These are phyloP conservation scores for Dothidotthia symphoricarpi DNA, from an alignment of 2,329 filamentous ascomycete species.

Conservation along the genomic window DNA sequence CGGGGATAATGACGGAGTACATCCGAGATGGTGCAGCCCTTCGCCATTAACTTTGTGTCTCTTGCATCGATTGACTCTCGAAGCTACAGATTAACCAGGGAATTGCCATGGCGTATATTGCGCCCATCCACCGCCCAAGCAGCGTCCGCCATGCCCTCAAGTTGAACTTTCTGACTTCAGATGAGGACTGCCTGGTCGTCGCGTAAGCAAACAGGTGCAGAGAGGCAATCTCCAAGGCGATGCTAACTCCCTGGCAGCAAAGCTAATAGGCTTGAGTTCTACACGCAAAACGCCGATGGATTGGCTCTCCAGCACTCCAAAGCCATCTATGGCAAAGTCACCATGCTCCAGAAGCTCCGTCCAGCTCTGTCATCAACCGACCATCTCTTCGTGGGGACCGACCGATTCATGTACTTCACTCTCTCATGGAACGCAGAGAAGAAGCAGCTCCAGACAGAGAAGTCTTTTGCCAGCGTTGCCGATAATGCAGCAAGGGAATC, in stretches of 20 bases:
- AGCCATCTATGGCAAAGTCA: slow-evolving; percentile 79
- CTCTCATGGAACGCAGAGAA: slow-evolving; percentile 70
- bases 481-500: slow-evolving; percentile 67
- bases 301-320: slow-evolving; percentile 63
- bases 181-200: slow-evolving; percentile 79
- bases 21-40: slow-evolving; percentile 17
- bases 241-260: slow-evolving; percentile 52
- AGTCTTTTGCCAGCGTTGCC: slow-evolving; percentile 59
- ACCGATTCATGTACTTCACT: slow-evolving; percentile 87
- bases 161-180: slow-evolving; percentile 69
- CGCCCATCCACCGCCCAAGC: slow-evolving; percentile 87
- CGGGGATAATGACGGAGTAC: slow-evolving; percentile 35
- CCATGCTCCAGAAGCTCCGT: slow-evolving; percentile 76
- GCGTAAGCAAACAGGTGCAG: slow-evolving; percentile 60
- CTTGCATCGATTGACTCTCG: not conserved
- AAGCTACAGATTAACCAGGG: slow-evolving; percentile 1
- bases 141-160: slow-evolving; percentile 87
- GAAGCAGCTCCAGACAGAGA: slow-evolving; percentile 55
- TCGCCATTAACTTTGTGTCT: slow-evolving; percentile 3
- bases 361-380: slow-evolving; percentile 73
- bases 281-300: slow-evolving; percentile 64
- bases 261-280: slow-evolving; percentile 83
- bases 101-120: slow-evolving; percentile 80
- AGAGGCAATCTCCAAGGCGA: not conserved
- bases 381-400: slow-evolving; percentile 88